Percentiles rank a stretch among this genome's conserved stretches.
These are phyloP conservation scores for Linderniella brevidens DNA, from an alignment of 257 asterid species.

Conservation along the genomic window DNA sequence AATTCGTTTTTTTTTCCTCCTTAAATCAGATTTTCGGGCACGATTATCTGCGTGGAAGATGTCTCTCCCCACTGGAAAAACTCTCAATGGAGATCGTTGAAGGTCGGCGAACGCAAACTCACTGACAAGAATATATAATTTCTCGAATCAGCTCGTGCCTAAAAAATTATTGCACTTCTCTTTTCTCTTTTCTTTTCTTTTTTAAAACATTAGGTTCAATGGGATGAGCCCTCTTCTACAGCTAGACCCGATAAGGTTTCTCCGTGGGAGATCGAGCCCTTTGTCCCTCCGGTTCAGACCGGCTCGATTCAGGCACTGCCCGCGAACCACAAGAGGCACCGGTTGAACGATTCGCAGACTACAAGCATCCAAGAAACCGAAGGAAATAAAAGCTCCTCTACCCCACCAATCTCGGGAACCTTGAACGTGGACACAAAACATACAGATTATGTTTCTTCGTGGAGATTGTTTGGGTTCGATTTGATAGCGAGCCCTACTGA, in stretches of 20 bases:
- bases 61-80: conserved; percentile 43
- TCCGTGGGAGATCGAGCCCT: conserved; percentile 78
- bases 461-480: conserved; percentile 77
- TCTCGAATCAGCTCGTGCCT: neutral
- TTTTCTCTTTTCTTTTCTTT: neutral
- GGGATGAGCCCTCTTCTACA: conserved; percentile 68
- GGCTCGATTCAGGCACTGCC: conserved; percentile 20
- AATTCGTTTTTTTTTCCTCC: neutral
- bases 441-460: conserved; percentile 22
- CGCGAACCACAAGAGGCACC: conserved; percentile 38
- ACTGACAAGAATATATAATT: neutral
- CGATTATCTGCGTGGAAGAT: conserved; percentile 57
- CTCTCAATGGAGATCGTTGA: conserved; percentile 63
- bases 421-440: too few species aligned
- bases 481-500: conserved; percentile 28
- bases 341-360: conserved; percentile 12
- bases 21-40: conserved; percentile 54
- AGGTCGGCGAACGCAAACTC: conserved; percentile 22
- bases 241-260: conserved; percentile 60
- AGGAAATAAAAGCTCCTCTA: too few species aligned
- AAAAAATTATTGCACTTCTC: neutral
- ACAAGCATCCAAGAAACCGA: too few species aligned
- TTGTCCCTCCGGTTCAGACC: conserved; percentile 32
- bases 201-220: conserved; percentile 37
- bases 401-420: too few species aligned